These are phyloP conservation scores for Lolium perenne DNA, from an alignment of 176 grass and related monocot genomes.

Conservation along the genomic window DNA sequence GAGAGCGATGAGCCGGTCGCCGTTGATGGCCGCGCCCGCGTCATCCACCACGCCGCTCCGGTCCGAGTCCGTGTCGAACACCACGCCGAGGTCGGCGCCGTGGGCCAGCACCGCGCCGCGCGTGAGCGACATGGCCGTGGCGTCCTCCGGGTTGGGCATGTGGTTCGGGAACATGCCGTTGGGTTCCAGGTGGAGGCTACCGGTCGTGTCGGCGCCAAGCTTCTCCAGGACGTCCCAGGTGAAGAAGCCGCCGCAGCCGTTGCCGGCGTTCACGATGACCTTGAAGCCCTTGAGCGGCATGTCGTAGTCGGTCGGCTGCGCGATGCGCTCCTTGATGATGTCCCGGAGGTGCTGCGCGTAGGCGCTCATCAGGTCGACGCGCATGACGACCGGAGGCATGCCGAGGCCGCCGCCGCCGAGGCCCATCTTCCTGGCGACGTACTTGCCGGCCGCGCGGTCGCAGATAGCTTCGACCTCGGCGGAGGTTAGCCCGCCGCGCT, in stretches of 20 bases:
- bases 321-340: slow-evolving; percentile 68
- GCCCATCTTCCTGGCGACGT: slow-evolving; percentile 57
- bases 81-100: slow-evolving; percentile 73
- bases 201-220: slow-evolving; percentile 72
- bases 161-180: slow-evolving; percentile 85
- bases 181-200: slow-evolving; percentile 80
- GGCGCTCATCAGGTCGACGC: slow-evolving; percentile 73
- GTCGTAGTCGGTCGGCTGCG: slow-evolving; percentile 64
- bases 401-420: background rate
- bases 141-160: slow-evolving; percentile 87
- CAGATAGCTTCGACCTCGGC: slow-evolving; percentile 67
- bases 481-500: slow-evolving; percentile 60
- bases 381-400: slow-evolving; percentile 46
- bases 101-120: slow-evolving; percentile 58
- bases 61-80: slow-evolving; percentile 92
- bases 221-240: slow-evolving; percentile 72
- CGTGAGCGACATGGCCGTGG: slow-evolving; percentile 70
- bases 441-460: slow-evolving; percentile 63
- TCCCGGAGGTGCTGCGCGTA: slow-evolving; percentile 73
- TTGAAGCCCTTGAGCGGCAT: slow-evolving; percentile 68
- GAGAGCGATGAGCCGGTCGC: slow-evolving; percentile 77
- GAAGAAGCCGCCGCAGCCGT: slow-evolving; percentile 90
- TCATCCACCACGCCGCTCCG: slow-evolving; percentile 78
- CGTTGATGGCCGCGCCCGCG: slow-evolving; percentile 60
- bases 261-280: slow-evolving; percentile 83